Conservation (phyloP, 495 filamentous ascomycete genomes). For the Penicillium pulvis region DNA sequence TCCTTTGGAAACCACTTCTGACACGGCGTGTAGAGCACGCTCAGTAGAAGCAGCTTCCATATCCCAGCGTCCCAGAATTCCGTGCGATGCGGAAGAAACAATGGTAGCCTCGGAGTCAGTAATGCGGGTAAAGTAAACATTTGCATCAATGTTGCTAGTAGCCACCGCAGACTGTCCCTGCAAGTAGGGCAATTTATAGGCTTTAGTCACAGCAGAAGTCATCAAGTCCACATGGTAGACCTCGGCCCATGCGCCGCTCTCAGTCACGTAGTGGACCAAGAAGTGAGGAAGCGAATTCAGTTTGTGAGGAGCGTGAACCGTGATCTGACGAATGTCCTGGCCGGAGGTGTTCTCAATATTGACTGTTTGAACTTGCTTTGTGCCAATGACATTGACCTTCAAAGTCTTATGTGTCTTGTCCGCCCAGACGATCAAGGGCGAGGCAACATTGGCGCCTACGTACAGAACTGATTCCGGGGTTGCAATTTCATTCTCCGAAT, state of each 20-base stretch:
- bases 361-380: conserved; percentile 59
- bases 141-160: conserved; percentile 70
- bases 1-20: conserved; percentile 76
- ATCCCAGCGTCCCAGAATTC: conserved; percentile 71
- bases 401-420: conserved; percentile 67
- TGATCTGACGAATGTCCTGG: conserved; percentile 65
- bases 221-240: conserved; percentile 80
- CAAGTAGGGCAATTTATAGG: conserved; percentile 72
- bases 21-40: conserved; percentile 63
- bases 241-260: conserved; percentile 73
- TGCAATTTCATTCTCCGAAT: conserved; percentile 71
- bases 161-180: conserved; percentile 74
- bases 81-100: conserved; percentile 75
- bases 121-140: conserved; percentile 85
- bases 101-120: conserved; percentile 70
- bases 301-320: conserved; percentile 71
- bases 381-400: conserved; percentile 79
- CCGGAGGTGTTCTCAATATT: conserved; percentile 53
- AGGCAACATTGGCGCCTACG: conserved; percentile 80
- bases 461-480: conserved; percentile 69
- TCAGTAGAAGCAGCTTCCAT: conserved; percentile 45
- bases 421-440: conserved; percentile 81
- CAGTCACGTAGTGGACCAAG: conserved; percentile 78
- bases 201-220: conserved; percentile 64
- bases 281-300: conserved; percentile 75